Evolutionary conservation across 768 basidiomycete species (phyloP).

Genomic region (Gloeophyllum trabeum): DNA sequence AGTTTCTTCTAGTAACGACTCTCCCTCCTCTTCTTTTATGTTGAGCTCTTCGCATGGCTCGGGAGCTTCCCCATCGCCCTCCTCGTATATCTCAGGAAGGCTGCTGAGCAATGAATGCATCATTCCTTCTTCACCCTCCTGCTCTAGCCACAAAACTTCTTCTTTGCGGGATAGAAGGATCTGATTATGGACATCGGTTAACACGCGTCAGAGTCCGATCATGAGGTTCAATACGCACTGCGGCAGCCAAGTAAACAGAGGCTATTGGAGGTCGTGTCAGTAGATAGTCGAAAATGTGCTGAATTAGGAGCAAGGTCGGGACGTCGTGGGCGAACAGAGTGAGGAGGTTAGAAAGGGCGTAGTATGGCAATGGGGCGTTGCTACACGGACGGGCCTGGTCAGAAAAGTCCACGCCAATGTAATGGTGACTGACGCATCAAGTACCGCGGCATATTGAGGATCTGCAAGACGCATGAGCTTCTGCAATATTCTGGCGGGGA

Average conservation of each 20-base stretch:
- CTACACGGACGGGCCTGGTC: slow-evolving; percentile 21
- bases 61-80: slow-evolving; percentile 17
- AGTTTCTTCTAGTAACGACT: not conserved
- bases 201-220: not conserved
- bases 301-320: slow-evolving; percentile 80
- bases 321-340: slow-evolving; percentile 91
- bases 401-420: not conserved
- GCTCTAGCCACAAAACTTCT: slow-evolving; percentile 47
- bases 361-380: slow-evolving; percentile 74
- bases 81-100: slow-evolving; percentile 49
- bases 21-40: too few species aligned
- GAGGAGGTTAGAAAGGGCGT: slow-evolving; percentile 80
- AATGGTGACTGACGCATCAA: slow-evolving; percentile 43
- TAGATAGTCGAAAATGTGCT: slow-evolving; percentile 87
- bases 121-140: slow-evolving; percentile 75
- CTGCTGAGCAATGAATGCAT: slow-evolving; percentile 61
- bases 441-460: slow-evolving; percentile 50
- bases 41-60: too few species aligned
- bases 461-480: slow-evolving; percentile 66
- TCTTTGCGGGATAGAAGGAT: slow-evolving; percentile 63
- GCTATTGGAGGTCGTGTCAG: slow-evolving; percentile 73
- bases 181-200: slow-evolving; percentile 24
- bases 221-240: slow-evolving; percentile 39
- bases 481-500: slow-evolving; percentile 49
- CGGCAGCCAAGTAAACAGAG: slow-evolving; percentile 73